Base-by-base conservation (phyloP, 805 yeast species). In the Danielia reshetovae region DNA sequence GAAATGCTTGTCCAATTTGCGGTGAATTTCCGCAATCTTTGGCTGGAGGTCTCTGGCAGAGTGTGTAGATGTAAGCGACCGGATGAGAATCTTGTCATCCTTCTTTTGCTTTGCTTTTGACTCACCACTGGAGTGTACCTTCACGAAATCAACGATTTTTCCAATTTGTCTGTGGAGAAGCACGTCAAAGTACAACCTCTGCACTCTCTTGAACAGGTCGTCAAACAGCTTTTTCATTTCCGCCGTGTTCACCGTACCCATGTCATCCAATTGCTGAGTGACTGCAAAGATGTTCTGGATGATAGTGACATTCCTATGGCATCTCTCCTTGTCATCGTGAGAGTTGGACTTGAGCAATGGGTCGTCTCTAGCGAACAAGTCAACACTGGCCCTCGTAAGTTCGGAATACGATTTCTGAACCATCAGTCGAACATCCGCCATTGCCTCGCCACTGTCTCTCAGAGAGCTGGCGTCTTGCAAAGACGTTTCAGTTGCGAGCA, bases 61-160 rank as follows among this genome's bases (percentile, higher is more conserved):
- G 47, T 78, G 78, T 4, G 72, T 68, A 0, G 68, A 53, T 15
- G 82, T 54, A n/a, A 84, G 62, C 24, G 78, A 72, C 41, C 72
- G 73, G 38, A 86, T 61, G 17, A 75, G 72, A 22, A 73, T 72
- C 54, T 70, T 72, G 47, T 77, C 79, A 45, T 79, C 82, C 8
- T 82, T 81, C 43, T 78, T 81, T 42, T 82, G 74, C 46, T 68
- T 74, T 12, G 77, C 79, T 39, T 70, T 70, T 13, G 69, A 59
- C 17, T 59, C 68, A 3, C 65, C 54, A 9, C 79, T 54, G 2
- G 73, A 68, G 38, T 80, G 82, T 27, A 79, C 75, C 23, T 80
- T 85, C 2, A 87, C 74, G 53, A 85, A 81, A 18, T 75, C 77
- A 11, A 76, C 62, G 32, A 88, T 49, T 49, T 81, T 82, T 0